Conservation (phyloP, 345 rosid species). For the Microthlaspi erraticum region DNA sequence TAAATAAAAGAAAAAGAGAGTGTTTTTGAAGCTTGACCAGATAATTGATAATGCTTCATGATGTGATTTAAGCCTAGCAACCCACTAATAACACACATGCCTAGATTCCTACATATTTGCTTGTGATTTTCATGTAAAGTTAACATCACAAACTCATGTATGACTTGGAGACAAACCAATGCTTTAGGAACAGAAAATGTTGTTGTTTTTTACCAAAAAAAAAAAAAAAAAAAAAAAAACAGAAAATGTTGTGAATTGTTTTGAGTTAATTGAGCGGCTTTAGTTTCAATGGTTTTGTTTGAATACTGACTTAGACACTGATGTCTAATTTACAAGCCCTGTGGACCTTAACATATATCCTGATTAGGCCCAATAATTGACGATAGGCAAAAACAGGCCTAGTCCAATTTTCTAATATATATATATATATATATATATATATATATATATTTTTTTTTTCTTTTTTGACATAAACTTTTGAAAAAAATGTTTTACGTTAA, state of each 20-base stretch:
- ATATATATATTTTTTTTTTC: too few species aligned
- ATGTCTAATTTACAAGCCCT: background rate
- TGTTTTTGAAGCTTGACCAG: constrained; percentile 34
- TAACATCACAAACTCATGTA: constrained; percentile 22
- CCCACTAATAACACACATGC: constrained; percentile 26
- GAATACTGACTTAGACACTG: too few species aligned
- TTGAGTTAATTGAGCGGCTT: background rate
- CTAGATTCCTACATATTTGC: constrained; percentile 10
- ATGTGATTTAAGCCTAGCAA: constrained; percentile 36
- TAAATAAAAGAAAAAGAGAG: background rate
- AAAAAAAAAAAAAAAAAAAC: too few species aligned
- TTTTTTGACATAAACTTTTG: too few species aligned
- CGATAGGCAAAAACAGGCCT: constrained; percentile 11
- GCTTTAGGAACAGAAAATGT: background rate
- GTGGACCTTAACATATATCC: background rate
- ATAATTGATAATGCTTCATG: constrained; percentile 28
- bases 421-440: too few species aligned
- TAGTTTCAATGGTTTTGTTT: background rate
- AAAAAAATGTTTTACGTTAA: too few species aligned
- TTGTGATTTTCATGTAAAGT: constrained; percentile 15
- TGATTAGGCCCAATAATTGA: constrained; percentile 15
- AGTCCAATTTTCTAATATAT: background rate
- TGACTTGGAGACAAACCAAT: constrained; percentile 18
- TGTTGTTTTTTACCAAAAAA: too few species aligned
- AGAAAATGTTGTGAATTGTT: background rate